Evolutionary conservation across 1,139 yeast species (phyloP).

Genomic region (Candida tetrigidarum): DNA sequence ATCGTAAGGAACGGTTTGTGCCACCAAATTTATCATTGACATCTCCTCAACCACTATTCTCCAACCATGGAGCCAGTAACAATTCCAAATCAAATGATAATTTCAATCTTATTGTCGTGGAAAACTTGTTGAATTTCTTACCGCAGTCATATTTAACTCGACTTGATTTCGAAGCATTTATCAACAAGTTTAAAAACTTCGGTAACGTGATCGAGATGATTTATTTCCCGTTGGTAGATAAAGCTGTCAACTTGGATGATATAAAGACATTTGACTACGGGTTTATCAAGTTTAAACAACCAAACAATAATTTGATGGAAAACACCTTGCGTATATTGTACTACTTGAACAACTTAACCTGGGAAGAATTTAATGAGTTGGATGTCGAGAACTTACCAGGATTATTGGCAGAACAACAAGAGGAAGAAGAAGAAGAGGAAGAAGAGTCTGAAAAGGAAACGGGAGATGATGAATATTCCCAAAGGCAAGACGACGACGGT

Average conservation of each 20-base stretch:
- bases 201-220: conserved; percentile 44
- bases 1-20: conserved; percentile 27
- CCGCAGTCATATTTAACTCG: conserved; percentile 21
- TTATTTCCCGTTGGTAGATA: conserved; percentile 41
- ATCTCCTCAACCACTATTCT: neutral
- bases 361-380: conserved; percentile 29
- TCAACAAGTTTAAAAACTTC: conserved; percentile 38
- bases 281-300: conserved; percentile 31
- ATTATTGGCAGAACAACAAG: conserved; percentile 8
- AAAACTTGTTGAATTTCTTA: conserved; percentile 42
- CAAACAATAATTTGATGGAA: conserved; percentile 23
- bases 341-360: conserved; percentile 31
- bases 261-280: conserved; percentile 32
- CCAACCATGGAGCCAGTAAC: neutral
- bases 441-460: conserved; percentile 3
- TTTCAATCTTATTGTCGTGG: conserved; percentile 43
- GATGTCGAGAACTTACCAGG: conserved; percentile 14
- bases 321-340: conserved; percentile 36
- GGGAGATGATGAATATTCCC: conserved; percentile 5
- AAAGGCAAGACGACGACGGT: conserved; percentile 2
- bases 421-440: conserved; percentile 4
- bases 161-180: conserved; percentile 25
- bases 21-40: conserved; percentile 5
- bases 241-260: conserved; percentile 19
- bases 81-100: conserved; percentile 14